Evolutionary conservation across 169 alveolate genomes (phyloP).

Genomic region (Cryptosporidium viatorum): DNA sequence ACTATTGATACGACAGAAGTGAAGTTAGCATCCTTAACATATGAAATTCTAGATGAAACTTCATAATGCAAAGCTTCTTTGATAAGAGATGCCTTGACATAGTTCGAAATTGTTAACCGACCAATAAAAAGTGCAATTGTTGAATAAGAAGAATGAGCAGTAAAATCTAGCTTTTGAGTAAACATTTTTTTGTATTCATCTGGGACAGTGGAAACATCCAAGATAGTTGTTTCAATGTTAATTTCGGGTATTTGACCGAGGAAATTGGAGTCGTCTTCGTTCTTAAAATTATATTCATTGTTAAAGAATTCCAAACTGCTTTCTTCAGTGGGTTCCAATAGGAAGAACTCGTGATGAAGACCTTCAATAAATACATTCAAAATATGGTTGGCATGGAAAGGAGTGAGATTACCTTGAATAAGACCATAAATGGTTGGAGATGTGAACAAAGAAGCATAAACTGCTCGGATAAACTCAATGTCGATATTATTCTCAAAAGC

Average conservation of each 20-base stretch:
- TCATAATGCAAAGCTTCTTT: not conserved
- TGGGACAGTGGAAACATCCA: constrained; percentile 13
- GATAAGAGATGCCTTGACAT: not conserved
- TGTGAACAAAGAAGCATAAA: not conserved
- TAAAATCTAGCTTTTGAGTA: not conserved
- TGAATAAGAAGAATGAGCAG: not conserved
- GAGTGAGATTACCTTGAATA: constrained; percentile 20
- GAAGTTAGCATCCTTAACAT: not conserved
- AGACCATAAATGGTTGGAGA: constrained; percentile 14
- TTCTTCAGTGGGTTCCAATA: not conserved
- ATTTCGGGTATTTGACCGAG: not conserved
- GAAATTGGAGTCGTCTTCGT: not conserved
- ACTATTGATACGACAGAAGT: not conserved
- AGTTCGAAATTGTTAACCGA: not conserved
- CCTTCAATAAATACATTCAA: constrained; percentile 38
- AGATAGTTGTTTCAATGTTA: not conserved
- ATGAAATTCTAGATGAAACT: not conserved
- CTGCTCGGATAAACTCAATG: not conserved
- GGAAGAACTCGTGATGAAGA: not conserved
- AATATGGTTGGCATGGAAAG: constrained; percentile 28
- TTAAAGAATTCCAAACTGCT: not conserved
- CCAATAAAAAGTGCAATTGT: not conserved
- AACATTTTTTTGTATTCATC: not conserved
- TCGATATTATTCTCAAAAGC: not conserved
- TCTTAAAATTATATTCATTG: not conserved